phyloP scores from a whole-genome alignment of 139 green algal genomes.

The Tetradesmus lagerheimii region DNA sequence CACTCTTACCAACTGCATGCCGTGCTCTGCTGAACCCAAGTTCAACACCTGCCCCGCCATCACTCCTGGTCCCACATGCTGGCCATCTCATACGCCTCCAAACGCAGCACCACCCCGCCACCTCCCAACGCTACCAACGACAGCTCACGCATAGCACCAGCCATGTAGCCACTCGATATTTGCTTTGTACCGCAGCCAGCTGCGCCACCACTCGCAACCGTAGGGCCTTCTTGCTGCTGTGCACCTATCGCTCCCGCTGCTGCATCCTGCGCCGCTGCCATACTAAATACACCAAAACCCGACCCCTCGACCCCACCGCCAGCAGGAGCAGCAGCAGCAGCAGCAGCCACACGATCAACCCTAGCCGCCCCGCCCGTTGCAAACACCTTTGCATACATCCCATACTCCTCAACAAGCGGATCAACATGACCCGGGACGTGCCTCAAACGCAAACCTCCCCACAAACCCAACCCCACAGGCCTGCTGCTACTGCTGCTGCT shows the following conservation, averaged over 20 bases:
- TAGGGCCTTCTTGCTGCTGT: no score
- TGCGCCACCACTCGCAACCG: not conserved
- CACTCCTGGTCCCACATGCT: slow-evolving; percentile 33
- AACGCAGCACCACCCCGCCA: slow-evolving; percentile 22
- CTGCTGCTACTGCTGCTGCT: not conserved
- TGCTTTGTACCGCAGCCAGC: not conserved
- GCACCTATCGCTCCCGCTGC: no score
- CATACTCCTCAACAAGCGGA: slow-evolving; percentile 4
- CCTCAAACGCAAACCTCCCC: not conserved
- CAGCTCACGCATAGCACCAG: slow-evolving; percentile 41
- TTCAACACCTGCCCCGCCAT: no score
- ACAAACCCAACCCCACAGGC: not conserved
- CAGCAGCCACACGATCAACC: not conserved
- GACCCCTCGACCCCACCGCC: no score
- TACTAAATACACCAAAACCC: no score
- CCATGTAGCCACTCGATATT: not conserved
- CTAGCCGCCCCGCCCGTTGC: not conserved
- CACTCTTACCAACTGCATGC: no score
- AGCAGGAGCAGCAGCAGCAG: not conserved
- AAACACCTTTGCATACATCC: slow-evolving; percentile 38
- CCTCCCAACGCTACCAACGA: slow-evolving; percentile 35
- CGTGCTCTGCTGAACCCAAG: no score
- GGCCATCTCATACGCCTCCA: slow-evolving; percentile 45
- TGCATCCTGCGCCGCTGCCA: no score
- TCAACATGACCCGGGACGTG: not conserved